Percentiles rank a stretch among this genome's conserved stretches.
These are phyloP conservation scores for Lotus japonicus DNA, from an alignment of 306 rosid species.

Conservation along the genomic window DNA sequence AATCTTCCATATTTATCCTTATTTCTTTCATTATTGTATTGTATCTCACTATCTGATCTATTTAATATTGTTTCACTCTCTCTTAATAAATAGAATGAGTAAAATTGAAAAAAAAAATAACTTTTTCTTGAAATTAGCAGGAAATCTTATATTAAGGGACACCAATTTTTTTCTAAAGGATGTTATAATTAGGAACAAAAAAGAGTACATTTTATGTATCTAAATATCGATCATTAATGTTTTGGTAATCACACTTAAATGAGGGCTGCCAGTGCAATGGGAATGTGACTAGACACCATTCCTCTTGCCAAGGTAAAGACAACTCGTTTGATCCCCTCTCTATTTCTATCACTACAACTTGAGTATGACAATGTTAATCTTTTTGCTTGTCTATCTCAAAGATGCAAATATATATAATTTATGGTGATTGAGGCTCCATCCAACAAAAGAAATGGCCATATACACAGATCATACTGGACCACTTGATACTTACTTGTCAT, in stretches of 20 bases:
- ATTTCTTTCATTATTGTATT: no score
- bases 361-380: constrained; percentile 26
- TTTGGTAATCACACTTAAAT: not conserved
- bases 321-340: constrained; percentile 6
- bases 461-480: constrained; percentile 31
- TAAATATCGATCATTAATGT: no score
- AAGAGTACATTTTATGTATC: no score
- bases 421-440: constrained; percentile 25
- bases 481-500: constrained; percentile 27
- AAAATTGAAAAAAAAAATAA: no score
- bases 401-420: constrained; percentile 11
- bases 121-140: no score
- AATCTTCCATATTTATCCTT: no score
- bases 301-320: constrained; percentile 27
- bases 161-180: no score
- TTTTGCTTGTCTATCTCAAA: constrained; percentile 22
- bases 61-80: no score
- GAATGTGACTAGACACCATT: constrained; percentile 31
- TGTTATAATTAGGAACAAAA: no score
- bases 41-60: no score
- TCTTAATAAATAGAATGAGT: no score
- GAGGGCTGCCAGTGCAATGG: constrained; percentile 16
- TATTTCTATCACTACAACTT: constrained; percentile 10
- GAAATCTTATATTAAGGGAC: no score
- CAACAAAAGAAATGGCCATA: constrained; percentile 24